These are phyloP conservation scores for Pseudocercospora crystallina DNA, from an alignment of 2,329 filamentous ascomycete species.

Conservation along the genomic window DNA sequence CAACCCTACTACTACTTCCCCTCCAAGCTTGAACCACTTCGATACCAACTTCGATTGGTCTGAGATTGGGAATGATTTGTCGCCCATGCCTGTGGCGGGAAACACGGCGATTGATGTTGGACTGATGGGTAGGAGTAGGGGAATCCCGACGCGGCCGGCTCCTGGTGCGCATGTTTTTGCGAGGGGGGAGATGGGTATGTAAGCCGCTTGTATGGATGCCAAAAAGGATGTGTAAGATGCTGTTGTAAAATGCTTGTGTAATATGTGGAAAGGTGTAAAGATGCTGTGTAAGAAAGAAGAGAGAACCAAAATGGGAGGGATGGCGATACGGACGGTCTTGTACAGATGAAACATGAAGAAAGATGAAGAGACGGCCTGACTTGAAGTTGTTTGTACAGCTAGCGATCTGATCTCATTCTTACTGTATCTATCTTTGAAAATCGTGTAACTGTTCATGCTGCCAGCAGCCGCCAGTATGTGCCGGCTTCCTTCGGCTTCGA, in stretches of 20 bases:
- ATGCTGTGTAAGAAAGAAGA: neutral
- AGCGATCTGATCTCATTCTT: neutral
- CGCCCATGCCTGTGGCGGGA: neutral
- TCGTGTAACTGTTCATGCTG: neutral
- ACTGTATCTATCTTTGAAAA: neutral
- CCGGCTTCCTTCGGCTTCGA: neutral
- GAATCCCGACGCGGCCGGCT: neutral
- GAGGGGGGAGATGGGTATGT: too few species aligned
- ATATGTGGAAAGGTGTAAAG: neutral
- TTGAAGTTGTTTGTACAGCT: neutral
- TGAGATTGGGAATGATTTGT: conserved; percentile 5
- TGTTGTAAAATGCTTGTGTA: neutral
- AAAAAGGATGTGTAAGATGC: conserved; percentile 1
- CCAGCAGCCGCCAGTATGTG: neutral
- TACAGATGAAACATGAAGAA: neutral
- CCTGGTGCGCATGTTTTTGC: too few species aligned
- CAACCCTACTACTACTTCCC: too few species aligned
- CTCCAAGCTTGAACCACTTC: neutral
- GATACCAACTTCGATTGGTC: conserved; percentile 1
- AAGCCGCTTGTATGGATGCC: neutral
- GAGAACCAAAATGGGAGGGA: neutral
- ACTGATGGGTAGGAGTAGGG: neutral
- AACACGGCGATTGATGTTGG: conserved; percentile 1
- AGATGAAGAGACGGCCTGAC: neutral
- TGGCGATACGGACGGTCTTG: neutral